Base-by-base conservation (phyloP, 805 yeast species). In the Lipomyces orientalis region DNA sequence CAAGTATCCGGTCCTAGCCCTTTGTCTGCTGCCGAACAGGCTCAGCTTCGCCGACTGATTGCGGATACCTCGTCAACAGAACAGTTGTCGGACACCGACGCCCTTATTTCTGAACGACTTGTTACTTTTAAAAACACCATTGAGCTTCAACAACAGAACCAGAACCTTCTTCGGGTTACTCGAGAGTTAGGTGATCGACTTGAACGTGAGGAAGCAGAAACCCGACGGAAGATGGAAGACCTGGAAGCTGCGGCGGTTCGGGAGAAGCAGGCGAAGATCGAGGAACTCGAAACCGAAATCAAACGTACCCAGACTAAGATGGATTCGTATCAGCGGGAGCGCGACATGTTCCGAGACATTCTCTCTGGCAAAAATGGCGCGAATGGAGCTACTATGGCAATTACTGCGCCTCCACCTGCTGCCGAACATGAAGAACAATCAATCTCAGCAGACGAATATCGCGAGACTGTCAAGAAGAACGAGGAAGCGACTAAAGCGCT, bases 61-160 rank as follows among this genome's bases (percentile, higher is more conserved):
- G 80, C 87, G 46, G 78, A 71, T 8, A 67, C 70, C 9, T 62
- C 68, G 10, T 78, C 78, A 4, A 74, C 71, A 3, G 60, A 71
- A 16, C 71, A 76, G 46, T 87, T 83, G 66, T 83, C 88, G 2
- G 97, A 91, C 74, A 88, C 97, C 0, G 94, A 90, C 72, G 72
- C 61, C 12, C 76, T 93, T 51, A 91, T 94, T 31, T 82, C 92
- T 9, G 89, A 90, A 64, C 83, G 97, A 67, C 80, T 95, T 54
- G 88, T 91, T 0, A 84, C 86, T 8, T 94, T 93, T 79, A 85
- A 83, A 55, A 85, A 84, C 73, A 83, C 90, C 14, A 80, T 83
- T 12, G 96, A 90, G 60, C 80, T 94, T 61, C 90, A 91, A 73
- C 80, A 84, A 61, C 90, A 88, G 77, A 94, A 94, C 75, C 86